These are phyloP conservation scores for Blastomyces parvus DNA, from an alignment of 2,329 filamentous ascomycete genomes.

Conservation along the genomic window DNA sequence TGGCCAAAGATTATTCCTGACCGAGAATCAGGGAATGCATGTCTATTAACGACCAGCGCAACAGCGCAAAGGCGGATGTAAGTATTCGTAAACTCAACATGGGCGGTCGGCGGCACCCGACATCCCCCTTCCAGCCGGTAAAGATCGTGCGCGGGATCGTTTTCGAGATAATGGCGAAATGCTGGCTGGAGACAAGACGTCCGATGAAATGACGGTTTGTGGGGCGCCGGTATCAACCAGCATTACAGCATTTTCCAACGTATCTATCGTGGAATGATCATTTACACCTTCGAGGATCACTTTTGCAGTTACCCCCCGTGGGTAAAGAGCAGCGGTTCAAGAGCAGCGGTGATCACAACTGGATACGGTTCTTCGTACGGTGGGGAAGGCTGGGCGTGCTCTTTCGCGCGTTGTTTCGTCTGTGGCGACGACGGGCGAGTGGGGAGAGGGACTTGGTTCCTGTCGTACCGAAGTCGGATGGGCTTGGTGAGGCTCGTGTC, in stretches of 20 bases:
- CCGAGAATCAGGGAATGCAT: not conserved
- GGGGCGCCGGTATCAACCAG: not conserved
- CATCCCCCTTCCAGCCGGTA: conserved; percentile 3
- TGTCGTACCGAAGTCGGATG: too few relatives aligned
- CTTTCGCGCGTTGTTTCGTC: not conserved
- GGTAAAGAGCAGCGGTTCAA: not conserved
- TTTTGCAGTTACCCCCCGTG: not conserved
- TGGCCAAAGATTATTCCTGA: conserved; percentile 3
- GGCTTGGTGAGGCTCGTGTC: too few relatives aligned
- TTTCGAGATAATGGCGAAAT: conserved; percentile 2
- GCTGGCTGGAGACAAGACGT: not conserved
- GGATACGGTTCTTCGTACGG: not conserved
- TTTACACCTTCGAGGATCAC: not conserved
- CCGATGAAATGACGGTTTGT: not conserved
- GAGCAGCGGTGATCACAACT: not conserved
- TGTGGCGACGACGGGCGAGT: too few relatives aligned
- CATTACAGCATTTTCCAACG: not conserved
- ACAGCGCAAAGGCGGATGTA: not conserved
- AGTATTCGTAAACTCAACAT: not conserved
- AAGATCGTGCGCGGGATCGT: not conserved
- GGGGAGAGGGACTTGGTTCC: too few relatives aligned
- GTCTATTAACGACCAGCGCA: not conserved
- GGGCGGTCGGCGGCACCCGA: not conserved
- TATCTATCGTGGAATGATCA: not conserved
- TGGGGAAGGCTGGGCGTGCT: not conserved